Conservation (phyloP, 2,329 filamentous ascomycete genomes). For the Botrytis pseudocinerea region DNA sequence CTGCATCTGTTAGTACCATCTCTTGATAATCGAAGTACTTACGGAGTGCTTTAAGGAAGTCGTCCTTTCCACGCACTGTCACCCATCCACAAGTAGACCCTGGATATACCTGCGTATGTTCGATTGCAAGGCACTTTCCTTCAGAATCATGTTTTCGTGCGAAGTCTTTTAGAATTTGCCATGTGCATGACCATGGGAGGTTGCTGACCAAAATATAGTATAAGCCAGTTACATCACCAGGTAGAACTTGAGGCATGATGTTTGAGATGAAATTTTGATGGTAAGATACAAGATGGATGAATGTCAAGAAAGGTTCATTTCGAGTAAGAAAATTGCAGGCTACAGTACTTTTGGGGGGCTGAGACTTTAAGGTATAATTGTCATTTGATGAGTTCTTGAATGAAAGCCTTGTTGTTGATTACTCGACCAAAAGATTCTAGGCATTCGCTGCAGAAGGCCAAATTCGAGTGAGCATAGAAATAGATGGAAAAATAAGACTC, state of each 20-base stretch:
- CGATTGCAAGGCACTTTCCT: conserved; percentile 30
- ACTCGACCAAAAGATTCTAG: not conserved
- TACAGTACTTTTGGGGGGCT: not conserved
- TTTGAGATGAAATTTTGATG: not conserved
- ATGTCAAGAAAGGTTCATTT: not conserved
- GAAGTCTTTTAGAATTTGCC: conserved; percentile 37
- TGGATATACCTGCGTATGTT: conserved; percentile 33
- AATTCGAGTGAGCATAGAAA: not conserved
- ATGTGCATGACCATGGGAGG: conserved; percentile 32
- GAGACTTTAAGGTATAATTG: not conserved
- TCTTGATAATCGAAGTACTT: conserved; percentile 19
- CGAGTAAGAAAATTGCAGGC: not conserved
- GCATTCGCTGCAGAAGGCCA: conserved; percentile 7
- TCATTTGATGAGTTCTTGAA: not conserved
- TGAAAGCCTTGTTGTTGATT: not conserved
- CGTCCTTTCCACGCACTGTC: conserved; percentile 29
- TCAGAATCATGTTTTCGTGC: conserved; percentile 28
- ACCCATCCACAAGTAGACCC: conserved; percentile 33
- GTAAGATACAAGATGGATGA: not conserved
- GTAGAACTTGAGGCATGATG: conserved; percentile 25
- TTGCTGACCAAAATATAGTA: conserved; percentile 26
- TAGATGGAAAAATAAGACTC: not conserved
- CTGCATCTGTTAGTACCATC: conserved; percentile 22
- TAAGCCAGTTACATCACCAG: conserved; percentile 24
- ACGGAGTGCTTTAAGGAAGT: conserved; percentile 32